These are phyloP conservation scores for Pythium aphanidermatum DNA, from an alignment of 352 stramenopile species.

Conservation along the genomic window DNA sequence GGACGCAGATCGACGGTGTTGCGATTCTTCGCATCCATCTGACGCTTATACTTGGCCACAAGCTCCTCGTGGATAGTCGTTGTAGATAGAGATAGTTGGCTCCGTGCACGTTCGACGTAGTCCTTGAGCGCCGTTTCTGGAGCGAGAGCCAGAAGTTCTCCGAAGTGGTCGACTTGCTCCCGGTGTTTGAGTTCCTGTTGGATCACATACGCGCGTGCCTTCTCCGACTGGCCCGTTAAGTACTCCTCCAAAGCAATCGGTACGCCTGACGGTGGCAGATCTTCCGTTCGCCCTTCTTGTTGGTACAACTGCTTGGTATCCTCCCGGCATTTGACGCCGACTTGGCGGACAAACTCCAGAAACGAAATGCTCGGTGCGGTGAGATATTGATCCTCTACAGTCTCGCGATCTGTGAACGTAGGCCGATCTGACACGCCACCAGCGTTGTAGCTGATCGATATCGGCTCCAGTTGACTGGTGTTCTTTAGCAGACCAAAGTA, in stretches of 20 bases:
- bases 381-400: constrained; percentile 37
- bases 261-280: constrained; percentile 54
- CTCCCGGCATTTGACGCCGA: constrained; percentile 48
- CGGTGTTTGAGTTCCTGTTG: constrained; percentile 50
- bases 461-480: constrained; percentile 39
- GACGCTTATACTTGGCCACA: constrained; percentile 26
- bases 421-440: constrained; percentile 11
- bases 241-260: constrained; percentile 74
- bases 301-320: constrained; percentile 47
- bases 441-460: constrained; percentile 26
- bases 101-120: constrained; percentile 26
- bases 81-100: constrained; percentile 10
- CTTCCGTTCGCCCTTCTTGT: constrained; percentile 57
- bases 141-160: constrained; percentile 47
- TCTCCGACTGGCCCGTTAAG: constrained; percentile 47
- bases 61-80: constrained; percentile 18
- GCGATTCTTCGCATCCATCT: constrained; percentile 37
- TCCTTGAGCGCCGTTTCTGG: constrained; percentile 38
- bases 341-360: constrained; percentile 46
- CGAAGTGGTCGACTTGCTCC: constrained; percentile 54
- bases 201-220: constrained; percentile 45
- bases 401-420: constrained; percentile 31
- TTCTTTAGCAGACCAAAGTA: constrained; percentile 62
- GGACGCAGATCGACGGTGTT: constrained; percentile 58
- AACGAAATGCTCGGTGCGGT: constrained; percentile 22